Conservation (phyloP, 495 filamentous ascomycete species). For the Chaetomium cochliodes region DNA sequence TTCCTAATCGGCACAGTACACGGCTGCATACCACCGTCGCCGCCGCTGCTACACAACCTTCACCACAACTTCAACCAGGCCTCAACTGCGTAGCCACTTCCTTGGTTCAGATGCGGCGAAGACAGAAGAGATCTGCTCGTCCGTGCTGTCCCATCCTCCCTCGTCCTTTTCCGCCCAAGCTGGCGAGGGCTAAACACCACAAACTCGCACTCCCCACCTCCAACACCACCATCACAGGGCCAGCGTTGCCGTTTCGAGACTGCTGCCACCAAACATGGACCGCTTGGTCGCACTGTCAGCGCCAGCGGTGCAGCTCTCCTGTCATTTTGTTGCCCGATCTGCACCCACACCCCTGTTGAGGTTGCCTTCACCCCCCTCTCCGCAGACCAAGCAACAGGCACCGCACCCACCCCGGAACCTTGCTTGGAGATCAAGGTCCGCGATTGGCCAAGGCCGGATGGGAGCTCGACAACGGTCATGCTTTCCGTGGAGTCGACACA, state of each 20-base stretch:
- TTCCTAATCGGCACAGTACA: conserved; percentile 15
- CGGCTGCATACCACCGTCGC: conserved; percentile 13
- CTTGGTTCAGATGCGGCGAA: conserved; percentile 30
- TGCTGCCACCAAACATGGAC: conserved; percentile 16
- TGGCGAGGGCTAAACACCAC: background rate
- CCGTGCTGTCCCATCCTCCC: conserved; percentile 29
- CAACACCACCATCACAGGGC: conserved; percentile 22
- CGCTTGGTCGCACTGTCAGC: conserved; percentile 17
- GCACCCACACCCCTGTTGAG: conserved; percentile 25
- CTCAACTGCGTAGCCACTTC: conserved; percentile 5
- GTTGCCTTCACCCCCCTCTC: conserved; percentile 12
- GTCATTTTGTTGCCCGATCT: conserved; percentile 32
- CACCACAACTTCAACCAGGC: conserved; percentile 8
- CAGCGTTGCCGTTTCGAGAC: conserved; percentile 19
- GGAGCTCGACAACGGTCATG: conserved; percentile 50
- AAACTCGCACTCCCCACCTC: conserved; percentile 25
- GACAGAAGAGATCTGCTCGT: conserved; percentile 33
- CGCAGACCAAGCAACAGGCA: conserved; percentile 26
- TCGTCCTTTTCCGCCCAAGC: conserved; percentile 2
- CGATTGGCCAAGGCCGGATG: conserved; percentile 43
- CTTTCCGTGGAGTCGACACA: conserved; percentile 48
- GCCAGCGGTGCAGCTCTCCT: conserved; percentile 14
- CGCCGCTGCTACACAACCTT: conserved; percentile 9
- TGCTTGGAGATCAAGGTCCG: conserved; percentile 27
- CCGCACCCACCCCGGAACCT: conserved; percentile 33